Base-by-base conservation (phyloP, 2,329 filamentous ascomycete genomes). In the Hymenoscyphus occultus region DNA sequence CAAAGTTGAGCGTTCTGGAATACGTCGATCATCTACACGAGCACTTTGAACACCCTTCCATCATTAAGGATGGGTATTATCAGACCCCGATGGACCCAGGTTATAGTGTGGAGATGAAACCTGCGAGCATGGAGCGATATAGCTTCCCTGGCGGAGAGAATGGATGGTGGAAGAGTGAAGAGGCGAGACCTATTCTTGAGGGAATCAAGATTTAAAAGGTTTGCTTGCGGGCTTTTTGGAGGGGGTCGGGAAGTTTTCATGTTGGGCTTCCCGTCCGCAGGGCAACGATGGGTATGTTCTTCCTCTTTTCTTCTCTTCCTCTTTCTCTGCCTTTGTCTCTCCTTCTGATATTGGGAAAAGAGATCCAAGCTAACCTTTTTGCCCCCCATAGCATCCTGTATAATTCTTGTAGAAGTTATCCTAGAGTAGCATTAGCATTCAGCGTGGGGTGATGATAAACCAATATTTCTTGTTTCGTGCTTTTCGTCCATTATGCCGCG, bases 1-100 rank as follows among this genome's bases (percentile, higher is more conserved):
- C 91, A 19, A 91, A 93, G 82, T 84, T 87, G 75, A 91, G 88
- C 31, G 86, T 97, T 58, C 81, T 97, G 64, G 93, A 97, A 81
- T 97, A 93, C 78, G 92, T 97, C 31, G 93, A 97, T 76, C 92
- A 96, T 78, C 79, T 97, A 74, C 93, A 97, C 78, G 93, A 97
- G 83, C 93, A 97, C 80, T 97, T 97, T 77, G 81, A 92, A 74
- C 85, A 96, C 77, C 93, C 93, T 0, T 85, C 87, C 1, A 84
- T 89, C 64, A 92, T 97, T 73, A 87, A 88, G 79, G 88, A 93
- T 70, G 93, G 93, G 3, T 95, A 92, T 78, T 96, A 96, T 79
- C 90, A 90, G 70, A 97, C 93, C 0, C 93, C 93, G 0, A 88
- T 80, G 68, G 88, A 92, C 75, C 84, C 93, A 0, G 93, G 93